phyloP scores from a whole-genome alignment of 2,329 filamentous ascomycete genomes.

The Apiospora aurea region DNA sequence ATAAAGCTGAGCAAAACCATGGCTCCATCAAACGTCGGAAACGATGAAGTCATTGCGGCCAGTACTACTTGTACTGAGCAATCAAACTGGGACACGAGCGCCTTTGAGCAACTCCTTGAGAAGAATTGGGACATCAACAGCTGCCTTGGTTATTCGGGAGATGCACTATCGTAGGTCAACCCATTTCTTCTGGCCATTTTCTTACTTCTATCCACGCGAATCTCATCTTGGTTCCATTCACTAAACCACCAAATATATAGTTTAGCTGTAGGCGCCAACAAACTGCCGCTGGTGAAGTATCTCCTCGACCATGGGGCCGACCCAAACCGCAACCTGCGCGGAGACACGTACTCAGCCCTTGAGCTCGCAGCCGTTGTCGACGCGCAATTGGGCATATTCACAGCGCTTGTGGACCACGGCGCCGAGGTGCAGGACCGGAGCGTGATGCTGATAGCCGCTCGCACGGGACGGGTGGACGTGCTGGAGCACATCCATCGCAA shows the following conservation, averaged over 20 bases:
- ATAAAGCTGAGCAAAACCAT: not conserved
- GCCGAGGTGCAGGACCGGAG: not conserved
- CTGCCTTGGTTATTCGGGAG: not conserved
- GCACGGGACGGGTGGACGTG: not conserved
- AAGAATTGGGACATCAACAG: not conserved
- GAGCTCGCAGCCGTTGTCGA: not conserved
- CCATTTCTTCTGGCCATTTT: not conserved
- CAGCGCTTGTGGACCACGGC: not conserved
- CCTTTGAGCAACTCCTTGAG: not conserved
- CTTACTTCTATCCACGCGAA: no score
- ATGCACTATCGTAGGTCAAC: not conserved
- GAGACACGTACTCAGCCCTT: not conserved
- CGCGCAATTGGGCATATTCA: not conserved
- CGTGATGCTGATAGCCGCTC: not conserved
- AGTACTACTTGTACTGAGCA: not conserved
- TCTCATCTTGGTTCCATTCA: not conserved
- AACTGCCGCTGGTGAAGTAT: not conserved
- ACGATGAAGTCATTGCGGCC: not conserved
- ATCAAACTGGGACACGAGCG: not conserved
- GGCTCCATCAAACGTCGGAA: not conserved
- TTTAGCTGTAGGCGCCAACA: not conserved
- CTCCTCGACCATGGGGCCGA: not conserved
- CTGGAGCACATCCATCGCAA: not conserved
- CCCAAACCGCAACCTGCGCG: not conserved
- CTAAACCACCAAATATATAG: not conserved